Base-by-base conservation (phyloP, 2,329 filamentous ascomycete genomes). In the Neoarthrinium moseri region DNA sequence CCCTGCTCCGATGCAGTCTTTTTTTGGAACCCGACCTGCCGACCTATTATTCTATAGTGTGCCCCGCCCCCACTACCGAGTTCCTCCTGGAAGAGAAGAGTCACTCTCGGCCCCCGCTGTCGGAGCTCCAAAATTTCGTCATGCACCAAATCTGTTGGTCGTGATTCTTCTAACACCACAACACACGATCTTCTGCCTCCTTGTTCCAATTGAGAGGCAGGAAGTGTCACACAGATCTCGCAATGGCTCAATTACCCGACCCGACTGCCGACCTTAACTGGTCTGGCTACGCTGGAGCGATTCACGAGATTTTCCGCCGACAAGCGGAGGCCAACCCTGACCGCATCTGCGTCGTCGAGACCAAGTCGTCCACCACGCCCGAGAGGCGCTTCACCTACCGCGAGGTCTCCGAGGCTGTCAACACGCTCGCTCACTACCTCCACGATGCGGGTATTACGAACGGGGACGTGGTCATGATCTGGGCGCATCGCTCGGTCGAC, bases 381-480 rank as follows among this genome's bases (percentile, higher is more conserved):
- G 73, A 83, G 62, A 76, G 88, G 51, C 70, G 68, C 39, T 96
- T 94, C 67, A 92, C 84, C 20, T 97, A 96, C 66, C 74, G 75
- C 53, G 89, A 95, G 59, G 96, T 97, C 61, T 79, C 91, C 61
- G 87, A 96, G 70, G 85, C 86, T 0, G 87, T 89, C 23, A 95
- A 95, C 63, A 75, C 82, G 15, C 66, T 96, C 6, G 88, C 90
- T 18, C 84, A 95, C 67, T 81, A 95, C 61, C 76, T 96, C 17
- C 79, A 87, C 44, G 75, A 85, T 41, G 77, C 83, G 57, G 91
- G 91, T 47, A 75, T 90, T 52, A 75, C 83, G 48, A 75, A 83
- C 55, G 91, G 90, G 7, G 91, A 97, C 61, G 91, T 96, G 3
- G 90, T 96, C 58, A 95, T 96, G 89, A 88, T 94, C 52, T 96